phyloP scores from a whole-genome alignment of 148 eudicot species.

The Dianthus caryophyllus region DNA sequence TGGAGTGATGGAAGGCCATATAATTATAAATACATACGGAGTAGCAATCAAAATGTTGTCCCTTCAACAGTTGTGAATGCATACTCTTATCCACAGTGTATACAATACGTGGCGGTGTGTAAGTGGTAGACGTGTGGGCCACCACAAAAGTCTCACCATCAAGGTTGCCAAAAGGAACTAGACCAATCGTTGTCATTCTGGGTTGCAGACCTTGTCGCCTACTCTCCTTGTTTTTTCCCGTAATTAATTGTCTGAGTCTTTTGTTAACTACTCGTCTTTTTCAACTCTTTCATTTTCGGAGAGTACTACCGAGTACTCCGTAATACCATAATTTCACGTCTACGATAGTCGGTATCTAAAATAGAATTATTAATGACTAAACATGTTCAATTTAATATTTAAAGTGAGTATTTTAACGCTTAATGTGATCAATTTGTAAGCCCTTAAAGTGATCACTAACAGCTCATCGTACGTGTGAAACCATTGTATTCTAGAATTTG shows the following conservation, averaged over 20 bases:
- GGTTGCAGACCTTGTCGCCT: slow-evolving; percentile 43
- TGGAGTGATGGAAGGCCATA: slow-evolving; percentile 16
- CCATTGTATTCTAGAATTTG: too few species aligned
- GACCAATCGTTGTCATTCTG: slow-evolving; percentile 47
- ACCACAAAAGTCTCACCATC: slow-evolving; percentile 18
- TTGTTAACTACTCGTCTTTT: not conserved
- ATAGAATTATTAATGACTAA: too few species aligned
- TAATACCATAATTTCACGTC: too few species aligned
- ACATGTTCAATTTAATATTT: too few species aligned
- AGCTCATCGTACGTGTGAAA: too few species aligned
- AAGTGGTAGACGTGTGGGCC: not conserved
- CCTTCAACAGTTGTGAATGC: not conserved
- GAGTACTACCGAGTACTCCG: too few species aligned
- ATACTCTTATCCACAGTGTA: slow-evolving; percentile 16
- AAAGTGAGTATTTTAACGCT: too few species aligned
- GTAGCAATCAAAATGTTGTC: slow-evolving; percentile 20
- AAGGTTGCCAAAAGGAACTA: slow-evolving; percentile 67
- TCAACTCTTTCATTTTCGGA: too few species aligned
- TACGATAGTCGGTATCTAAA: too few species aligned
- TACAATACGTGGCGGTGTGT: slow-evolving; percentile 10
- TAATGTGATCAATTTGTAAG: too few species aligned
- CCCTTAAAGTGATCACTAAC: too few species aligned
- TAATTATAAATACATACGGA: too few species aligned
- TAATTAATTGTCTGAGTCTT: not conserved
- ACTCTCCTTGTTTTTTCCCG: slow-evolving; percentile 9